Conservation (phyloP, 306 rosid genomes). For the Acmispon strigosus region DNA sequence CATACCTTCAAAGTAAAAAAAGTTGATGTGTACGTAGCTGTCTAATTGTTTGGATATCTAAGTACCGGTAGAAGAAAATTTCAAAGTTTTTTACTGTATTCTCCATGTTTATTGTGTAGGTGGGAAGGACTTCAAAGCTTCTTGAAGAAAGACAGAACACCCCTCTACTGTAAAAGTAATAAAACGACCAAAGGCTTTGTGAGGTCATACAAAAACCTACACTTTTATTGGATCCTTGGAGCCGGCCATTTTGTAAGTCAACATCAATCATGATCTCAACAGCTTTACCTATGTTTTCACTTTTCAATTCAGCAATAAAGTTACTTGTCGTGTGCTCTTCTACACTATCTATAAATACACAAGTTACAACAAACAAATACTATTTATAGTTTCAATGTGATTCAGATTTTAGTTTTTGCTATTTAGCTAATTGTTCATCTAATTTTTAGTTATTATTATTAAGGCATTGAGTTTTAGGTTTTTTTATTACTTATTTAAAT, state of each 20-base stretch:
- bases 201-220: constrained; percentile 58
- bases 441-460: not conserved
- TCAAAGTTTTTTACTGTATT: not conserved
- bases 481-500: too few species aligned
- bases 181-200: constrained; percentile 53
- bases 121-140: constrained; percentile 71
- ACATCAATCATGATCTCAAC: constrained; percentile 1
- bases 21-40: too few species aligned
- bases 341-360: not conserved
- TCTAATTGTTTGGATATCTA: too few species aligned
- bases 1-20: too few species aligned
- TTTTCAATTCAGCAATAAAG: too few species aligned
- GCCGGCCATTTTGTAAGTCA: constrained; percentile 97
- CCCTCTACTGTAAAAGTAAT: constrained; percentile 49
- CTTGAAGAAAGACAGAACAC: constrained; percentile 44
- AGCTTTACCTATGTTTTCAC: not conserved
- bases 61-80: too few species aligned
- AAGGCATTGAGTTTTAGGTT: not conserved
- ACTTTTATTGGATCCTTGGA: constrained; percentile 92
- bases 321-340: too few species aligned
- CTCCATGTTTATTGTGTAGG: constrained; percentile 14
- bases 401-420: not conserved
- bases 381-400: not conserved
- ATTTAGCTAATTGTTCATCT: too few species aligned
- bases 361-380: not conserved